Percentiles rank a stretch among this genome's conserved stretches.
These are phyloP conservation scores for Suhomyces chickasaworum DNA, from an alignment of 1,139 yeast species.

Conservation along the genomic window DNA sequence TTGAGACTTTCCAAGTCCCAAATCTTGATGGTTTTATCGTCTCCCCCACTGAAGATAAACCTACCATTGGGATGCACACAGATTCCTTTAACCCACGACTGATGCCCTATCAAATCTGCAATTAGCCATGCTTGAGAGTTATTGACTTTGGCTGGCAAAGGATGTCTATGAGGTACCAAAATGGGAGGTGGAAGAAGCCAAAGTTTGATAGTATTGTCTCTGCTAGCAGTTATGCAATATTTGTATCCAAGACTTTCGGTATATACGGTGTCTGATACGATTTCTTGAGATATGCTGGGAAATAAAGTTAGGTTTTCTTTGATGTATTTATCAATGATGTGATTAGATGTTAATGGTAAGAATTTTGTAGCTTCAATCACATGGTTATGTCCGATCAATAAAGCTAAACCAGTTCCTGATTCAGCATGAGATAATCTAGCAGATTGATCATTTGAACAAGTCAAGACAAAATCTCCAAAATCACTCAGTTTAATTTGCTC, in stretches of 20 bases:
- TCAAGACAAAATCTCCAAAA: conserved; percentile 60
- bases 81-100: conserved; percentile 81
- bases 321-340: conserved; percentile 52
- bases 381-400: conserved; percentile 77
- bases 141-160: conserved; percentile 52
- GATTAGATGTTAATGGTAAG: conserved; percentile 57
- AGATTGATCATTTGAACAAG: conserved; percentile 83
- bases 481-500: conserved; percentile 16
- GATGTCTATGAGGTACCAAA: conserved; percentile 54
- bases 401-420: conserved; percentile 68
- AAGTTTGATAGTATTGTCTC: conserved; percentile 74
- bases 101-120: conserved; percentile 66
- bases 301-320: conserved; percentile 34
- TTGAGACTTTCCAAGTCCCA: conserved; percentile 73
- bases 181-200: conserved; percentile 77
- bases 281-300: conserved; percentile 38
- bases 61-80: conserved; percentile 76
- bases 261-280: conserved; percentile 30
- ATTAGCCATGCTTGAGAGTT: conserved; percentile 64
- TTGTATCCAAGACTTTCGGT: conserved; percentile 54
- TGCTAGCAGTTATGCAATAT: conserved; percentile 75
- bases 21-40: conserved; percentile 72
- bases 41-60: conserved; percentile 71
- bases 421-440: conserved; percentile 63
- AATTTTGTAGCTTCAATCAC: conserved; percentile 77